Evolutionary conservation across 1,139 yeast species (phyloP).

Genomic region (Suhomyces yuchorum): DNA sequence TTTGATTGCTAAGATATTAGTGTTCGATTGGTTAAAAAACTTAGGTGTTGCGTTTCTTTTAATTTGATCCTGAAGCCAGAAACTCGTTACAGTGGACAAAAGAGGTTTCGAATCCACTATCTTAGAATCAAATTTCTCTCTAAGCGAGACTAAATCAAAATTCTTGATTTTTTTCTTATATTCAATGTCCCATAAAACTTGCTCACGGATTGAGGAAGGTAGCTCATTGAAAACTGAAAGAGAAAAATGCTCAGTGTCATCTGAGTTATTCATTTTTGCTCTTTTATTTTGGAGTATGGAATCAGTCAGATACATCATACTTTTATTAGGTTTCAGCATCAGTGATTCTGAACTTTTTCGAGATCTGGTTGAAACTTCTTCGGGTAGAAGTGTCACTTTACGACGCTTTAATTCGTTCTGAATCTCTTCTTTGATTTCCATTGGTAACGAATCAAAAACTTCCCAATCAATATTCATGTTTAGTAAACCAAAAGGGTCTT

Average conservation of each 20-base stretch:
- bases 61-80: slow-evolving; percentile 30
- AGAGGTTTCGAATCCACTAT: slow-evolving; percentile 20
- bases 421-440: slow-evolving; percentile 53
- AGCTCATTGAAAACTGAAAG: slow-evolving; percentile 47
- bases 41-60: slow-evolving; percentile 29
- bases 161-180: slow-evolving; percentile 30
- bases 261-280: slow-evolving; percentile 18
- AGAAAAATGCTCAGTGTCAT: slow-evolving; percentile 36
- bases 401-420: slow-evolving; percentile 45
- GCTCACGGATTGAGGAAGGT: slow-evolving; percentile 46
- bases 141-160: slow-evolving; percentile 32
- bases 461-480: slow-evolving; percentile 50
- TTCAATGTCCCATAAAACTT: slow-evolving; percentile 44
- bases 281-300: slow-evolving; percentile 15
- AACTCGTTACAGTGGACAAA: slow-evolving; percentile 25
- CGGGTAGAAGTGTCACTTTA: slow-evolving; percentile 23
- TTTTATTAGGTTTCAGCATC: too few species aligned
- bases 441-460: slow-evolving; percentile 55
- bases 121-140: slow-evolving; percentile 32
- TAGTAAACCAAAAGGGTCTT: neutral
- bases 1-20: slow-evolving; percentile 37
- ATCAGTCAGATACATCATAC: too few species aligned
- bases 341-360: too few species aligned
- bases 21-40: slow-evolving; percentile 34
- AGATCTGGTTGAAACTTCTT: slow-evolving; percentile 16